Evolutionary conservation across 192 early-diverging fungal species (phyloP), one percentile per base, ranked within the genome.

Genomic region (Spizellomyces punctatus): DNA sequence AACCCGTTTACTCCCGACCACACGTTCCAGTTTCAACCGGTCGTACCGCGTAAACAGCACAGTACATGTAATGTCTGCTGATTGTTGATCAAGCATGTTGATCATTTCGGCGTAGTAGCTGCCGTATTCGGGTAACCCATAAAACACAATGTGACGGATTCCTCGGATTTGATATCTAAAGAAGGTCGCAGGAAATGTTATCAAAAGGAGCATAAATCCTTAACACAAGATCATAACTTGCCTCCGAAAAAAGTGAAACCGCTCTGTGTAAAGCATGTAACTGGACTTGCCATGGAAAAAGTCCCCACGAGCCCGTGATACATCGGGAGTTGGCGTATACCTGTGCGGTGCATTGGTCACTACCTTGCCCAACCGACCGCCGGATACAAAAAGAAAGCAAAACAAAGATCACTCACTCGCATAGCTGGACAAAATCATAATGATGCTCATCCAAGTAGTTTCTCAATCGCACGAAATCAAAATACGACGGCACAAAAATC

Each of bases 171-270:
- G 87, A 63, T 91, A 91, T 63, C 93, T 87, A 66, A 45, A 49
- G 27, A 36, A 44, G 21, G 52, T 61, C 19, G 16, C 6, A 67
- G 43, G 5, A 65, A 75, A 47, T 22, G 16, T 46, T 2, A 57
- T 58, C 63, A 27, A 75, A 62, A 42, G 46, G 3, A 36, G 3
- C 27, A 36, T 36, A 36, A 36, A 36, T 36, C 27, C 75, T 58
- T 44, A 9, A 22, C 57, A 16, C 63, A 65, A 59, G 27, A 36
- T 36, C 27, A 36, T 36, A 22, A 58, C 36, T 67, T 78, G 89
- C 80, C 93, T 77, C 74, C 94, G 81, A 83, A 93, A 99, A 76
- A 93, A 99, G 76, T 99, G 96, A 66, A 94, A 93, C n/a, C 98
- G 89, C 81, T 99, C 98, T 42, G 95, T 96, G 73, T 90, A 89